A percentile compares a stretch with the other conserved stretches of the same genome.
These are phyloP conservation scores for Russula sp. DNA, from an alignment of 768 basidiomycete genomes.

Conservation along the genomic window DNA sequence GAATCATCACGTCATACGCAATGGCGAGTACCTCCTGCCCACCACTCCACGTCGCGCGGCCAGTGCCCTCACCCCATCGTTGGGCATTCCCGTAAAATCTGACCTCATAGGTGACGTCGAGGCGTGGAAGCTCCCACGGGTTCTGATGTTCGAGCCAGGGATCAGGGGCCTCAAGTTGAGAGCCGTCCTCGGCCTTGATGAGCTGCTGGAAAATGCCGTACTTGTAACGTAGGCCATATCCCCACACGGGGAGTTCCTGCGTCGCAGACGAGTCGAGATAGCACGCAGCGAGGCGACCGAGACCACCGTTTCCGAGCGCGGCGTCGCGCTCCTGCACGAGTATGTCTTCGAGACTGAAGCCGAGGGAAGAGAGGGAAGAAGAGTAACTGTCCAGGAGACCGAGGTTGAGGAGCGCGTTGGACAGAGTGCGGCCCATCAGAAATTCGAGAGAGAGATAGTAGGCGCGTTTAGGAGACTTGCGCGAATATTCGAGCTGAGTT, in stretches of 20 bases:
- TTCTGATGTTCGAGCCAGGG: slow-evolving; percentile 88
- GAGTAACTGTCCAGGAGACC: slow-evolving; percentile 73
- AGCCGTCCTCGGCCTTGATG: slow-evolving; percentile 72
- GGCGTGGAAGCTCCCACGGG: slow-evolving; percentile 82
- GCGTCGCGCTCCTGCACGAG: slow-evolving; percentile 90
- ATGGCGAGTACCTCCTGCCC: slow-evolving; percentile 92
- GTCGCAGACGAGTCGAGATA: slow-evolving; percentile 92
- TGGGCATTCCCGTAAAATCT: slow-evolving; percentile 88
- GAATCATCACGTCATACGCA: slow-evolving; percentile 94
- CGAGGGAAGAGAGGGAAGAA: slow-evolving; percentile 65
- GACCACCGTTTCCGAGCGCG: slow-evolving; percentile 90
- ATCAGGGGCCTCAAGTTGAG: slow-evolving; percentile 84
- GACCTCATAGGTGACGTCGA: slow-evolving; percentile 80
- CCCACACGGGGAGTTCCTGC: slow-evolving; percentile 90
- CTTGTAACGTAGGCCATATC: slow-evolving; percentile 88
- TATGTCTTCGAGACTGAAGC: slow-evolving; percentile 86
- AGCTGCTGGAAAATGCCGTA: slow-evolving; percentile 96
- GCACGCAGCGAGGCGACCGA: slow-evolving; percentile 95
- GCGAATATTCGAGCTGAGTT: slow-evolving; percentile 69
- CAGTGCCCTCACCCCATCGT: slow-evolving; percentile 45
- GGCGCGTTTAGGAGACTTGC: slow-evolving; percentile 81
- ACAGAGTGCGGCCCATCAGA: slow-evolving; percentile 75
- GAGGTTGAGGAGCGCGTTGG: slow-evolving; percentile 83
- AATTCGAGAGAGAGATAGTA: slow-evolving; percentile 97
- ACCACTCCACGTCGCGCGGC: slow-evolving; percentile 68